phyloP scores from a whole-genome alignment of 768 basidiomycete genomes.

The Auriscalpium orientale region DNA sequence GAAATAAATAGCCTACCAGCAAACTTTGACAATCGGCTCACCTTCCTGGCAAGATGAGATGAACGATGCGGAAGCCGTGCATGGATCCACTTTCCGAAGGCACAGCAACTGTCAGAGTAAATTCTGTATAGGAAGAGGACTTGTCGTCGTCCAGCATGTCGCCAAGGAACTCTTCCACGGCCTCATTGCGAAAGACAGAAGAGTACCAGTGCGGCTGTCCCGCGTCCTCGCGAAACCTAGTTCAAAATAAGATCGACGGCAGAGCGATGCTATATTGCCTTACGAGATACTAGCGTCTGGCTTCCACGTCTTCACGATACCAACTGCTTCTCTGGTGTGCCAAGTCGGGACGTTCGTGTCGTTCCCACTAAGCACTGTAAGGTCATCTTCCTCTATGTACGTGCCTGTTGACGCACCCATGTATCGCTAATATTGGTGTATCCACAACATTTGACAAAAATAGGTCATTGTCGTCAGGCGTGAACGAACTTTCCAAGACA shows the following conservation, averaged over 20 bases:
- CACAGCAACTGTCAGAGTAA: slow-evolving; percentile 67
- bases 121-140: slow-evolving; percentile 21
- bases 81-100: slow-evolving; percentile 66
- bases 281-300: slow-evolving; percentile 46
- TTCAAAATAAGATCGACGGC: background rate
- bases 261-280: slow-evolving; percentile 14
- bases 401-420: slow-evolving; percentile 46
- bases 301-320: slow-evolving; percentile 52
- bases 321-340: slow-evolving; percentile 66
- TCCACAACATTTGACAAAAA: slow-evolving; percentile 72
- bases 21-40: slow-evolving; percentile 22
- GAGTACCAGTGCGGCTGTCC: slow-evolving; percentile 67
- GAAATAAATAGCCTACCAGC: too few relatives aligned
- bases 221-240: slow-evolving; percentile 55
- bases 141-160: slow-evolving; percentile 10
- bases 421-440: slow-evolving; percentile 64
- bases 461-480: slow-evolving; percentile 83
- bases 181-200: slow-evolving; percentile 44
- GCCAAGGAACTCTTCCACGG: slow-evolving; percentile 52
- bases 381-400: background rate
- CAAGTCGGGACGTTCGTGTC: slow-evolving; percentile 87
- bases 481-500: slow-evolving; percentile 66
- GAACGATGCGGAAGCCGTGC: slow-evolving; percentile 61
- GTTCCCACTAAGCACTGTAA: slow-evolving; percentile 40
- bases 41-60: slow-evolving; percentile 61